These are phyloP conservation scores for Thelephora terrestris DNA, from an alignment of 1,284 basidiomycete genomes.

Conservation along the genomic window DNA sequence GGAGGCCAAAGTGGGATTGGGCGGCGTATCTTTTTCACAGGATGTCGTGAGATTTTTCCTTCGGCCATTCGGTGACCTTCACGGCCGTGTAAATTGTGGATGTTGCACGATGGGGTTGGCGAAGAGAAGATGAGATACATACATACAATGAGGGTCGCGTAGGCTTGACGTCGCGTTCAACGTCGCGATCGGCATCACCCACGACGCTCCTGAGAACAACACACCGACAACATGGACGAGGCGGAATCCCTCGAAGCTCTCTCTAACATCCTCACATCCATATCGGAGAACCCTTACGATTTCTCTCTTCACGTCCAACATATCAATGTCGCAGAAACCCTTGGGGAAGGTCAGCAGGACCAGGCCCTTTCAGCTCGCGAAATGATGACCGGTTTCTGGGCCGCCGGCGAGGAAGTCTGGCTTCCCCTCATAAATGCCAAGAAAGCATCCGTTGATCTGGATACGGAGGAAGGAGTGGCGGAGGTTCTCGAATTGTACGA, in stretches of 20 bases:
- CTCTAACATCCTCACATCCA: constrained; percentile 41
- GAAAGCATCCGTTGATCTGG: constrained; percentile 34
- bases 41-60: no score
- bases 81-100: no score
- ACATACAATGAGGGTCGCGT: no score
- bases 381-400: constrained; percentile 52
- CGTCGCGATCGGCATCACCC: no score
- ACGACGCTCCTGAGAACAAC: no score
- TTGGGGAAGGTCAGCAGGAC: constrained; percentile 37
- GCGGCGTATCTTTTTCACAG: no score
- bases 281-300: constrained; percentile 53
- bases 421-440: constrained; percentile 49
- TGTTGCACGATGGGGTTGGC: no score
- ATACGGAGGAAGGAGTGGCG: constrained; percentile 38
- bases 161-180: no score
- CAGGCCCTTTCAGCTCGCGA: constrained; percentile 53
- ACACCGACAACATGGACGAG: constrained; percentile 23
- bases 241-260: constrained; percentile 46
- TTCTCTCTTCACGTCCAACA: constrained; percentile 52
- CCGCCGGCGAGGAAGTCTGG: constrained; percentile 62
- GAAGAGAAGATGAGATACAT: no score
- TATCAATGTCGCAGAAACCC: constrained; percentile 44
- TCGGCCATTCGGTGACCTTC: no score
- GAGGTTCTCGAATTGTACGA: constrained; percentile 56
- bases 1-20: no score